phyloP scores from a whole-genome alignment of 805 yeast species.

The Wickerhamomyces strasburgensis region DNA sequence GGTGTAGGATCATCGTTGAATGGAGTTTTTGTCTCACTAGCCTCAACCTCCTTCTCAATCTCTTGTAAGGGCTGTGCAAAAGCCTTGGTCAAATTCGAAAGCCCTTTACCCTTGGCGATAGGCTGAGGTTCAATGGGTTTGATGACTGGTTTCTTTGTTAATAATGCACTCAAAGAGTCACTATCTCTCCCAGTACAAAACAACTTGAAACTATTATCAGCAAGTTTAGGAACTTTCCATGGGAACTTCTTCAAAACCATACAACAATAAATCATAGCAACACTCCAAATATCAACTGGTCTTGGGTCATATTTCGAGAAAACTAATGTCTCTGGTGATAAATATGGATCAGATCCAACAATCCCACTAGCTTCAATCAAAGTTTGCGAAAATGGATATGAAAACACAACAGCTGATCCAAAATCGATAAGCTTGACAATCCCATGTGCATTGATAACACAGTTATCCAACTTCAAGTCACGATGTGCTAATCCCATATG shows the following conservation, averaged over 20 bases:
- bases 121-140: conserved; percentile 25
- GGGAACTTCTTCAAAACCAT: conserved; percentile 90
- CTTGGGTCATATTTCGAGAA: conserved; percentile 82
- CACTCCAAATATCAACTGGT: conserved; percentile 93
- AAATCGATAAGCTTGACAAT: conserved; percentile 87
- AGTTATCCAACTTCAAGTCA: conserved; percentile 87
- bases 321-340: conserved; percentile 89
- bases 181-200: conserved; percentile 74
- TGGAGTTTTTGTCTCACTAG: not conserved
- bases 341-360: conserved; percentile 83
- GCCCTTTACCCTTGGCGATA: conserved; percentile 19
- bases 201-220: conserved; percentile 77
- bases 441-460: conserved; percentile 79
- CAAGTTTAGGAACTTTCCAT: conserved; percentile 84
- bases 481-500: conserved; percentile 84
- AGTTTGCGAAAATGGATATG: conserved; percentile 74
- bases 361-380: conserved; percentile 76
- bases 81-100: conserved; percentile 25
- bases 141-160: conserved; percentile 51
- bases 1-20: conserved; percentile 5
- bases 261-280: conserved; percentile 86
- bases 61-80: conserved; percentile 22
- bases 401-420: conserved; percentile 89
- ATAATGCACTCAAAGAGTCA: conserved; percentile 56
- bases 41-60: conserved; percentile 9